Base-by-base conservation (phyloP, 2,329 filamentous ascomycete genomes). In the Penicillium sp. region DNA sequence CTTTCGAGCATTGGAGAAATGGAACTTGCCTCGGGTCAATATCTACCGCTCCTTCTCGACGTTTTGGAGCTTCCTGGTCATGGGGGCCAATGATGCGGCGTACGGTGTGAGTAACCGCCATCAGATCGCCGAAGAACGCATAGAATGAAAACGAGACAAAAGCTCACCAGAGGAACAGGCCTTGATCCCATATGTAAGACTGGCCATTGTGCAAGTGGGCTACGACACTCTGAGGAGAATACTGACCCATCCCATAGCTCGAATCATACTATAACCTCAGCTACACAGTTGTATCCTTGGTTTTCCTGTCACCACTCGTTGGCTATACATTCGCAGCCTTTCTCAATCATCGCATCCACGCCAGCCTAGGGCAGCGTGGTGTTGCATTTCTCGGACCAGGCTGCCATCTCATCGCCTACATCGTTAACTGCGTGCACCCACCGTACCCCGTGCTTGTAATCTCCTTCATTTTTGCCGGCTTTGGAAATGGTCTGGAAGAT, bases 311-410 rank as follows among this genome's bases (percentile, higher is more conserved):
- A 6, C 72, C 72, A 0, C 64, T 75, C 17, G 59, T 67, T 2
- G 72, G 72, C 4, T 76, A 75, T 53, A 69, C 67, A 7, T 41
- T 64, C 3, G 67, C 72, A 1, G 71, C 72, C 3, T 47, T 74
- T n/a, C 48, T 71, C 17, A 73, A 72, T 42, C 68, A 73, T 40
- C 46, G 44, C 11, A 60, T 75, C 27, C 72, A 75, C 53, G 48
- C 56, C 14, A 49, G 39, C 3, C 36, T 68, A 17, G 86, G 87
- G 23, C 85, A 87, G 57, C 76, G 83, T 11, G 86, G 86, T 7
- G 76, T 89, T 7, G 84, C 85, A 8, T 57, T 86, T 35, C 60
- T 87, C 4, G 81, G 75, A 0, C 81, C 85, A 0, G 43, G 60
- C 67, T 68, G 63, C 36, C 65, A 68, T 35, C 49, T 68, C n/a